Evolutionary conservation across 768 basidiomycete genomes (phyloP), one percentile per base, ranked within the genome.

Genomic region (Hypsizygus marmoreus): DNA sequence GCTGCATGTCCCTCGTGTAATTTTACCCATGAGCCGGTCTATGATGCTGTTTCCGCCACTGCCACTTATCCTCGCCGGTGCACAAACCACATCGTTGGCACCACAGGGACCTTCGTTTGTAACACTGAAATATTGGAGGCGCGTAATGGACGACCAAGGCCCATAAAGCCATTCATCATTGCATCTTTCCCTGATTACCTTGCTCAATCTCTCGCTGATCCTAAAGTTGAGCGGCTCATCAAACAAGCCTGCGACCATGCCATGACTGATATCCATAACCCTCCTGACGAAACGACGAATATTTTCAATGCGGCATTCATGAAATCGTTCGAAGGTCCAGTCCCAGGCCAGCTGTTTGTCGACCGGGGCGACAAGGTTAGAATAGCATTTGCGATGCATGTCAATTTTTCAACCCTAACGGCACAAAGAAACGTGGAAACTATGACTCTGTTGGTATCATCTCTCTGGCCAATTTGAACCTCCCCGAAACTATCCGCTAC

Each of bases 391-490:
- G n/a, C n/a, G n/a, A n/a, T n/a, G n/a, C n/a, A n/a, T n/a, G n/a
- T n/a, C n/a, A n/a, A n/a, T n/a, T n/a, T n/a, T n/a, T n/a, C n/a
- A n/a, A n/a, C n/a, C n/a, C n/a, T n/a, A n/a, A n/a, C n/a, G n/a
- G n/a, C n/a, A n/a, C n/a, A n/a, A n/a, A n/a, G n/a, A n/a, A n/a
- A n/a, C n/a, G n/a, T n/a, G n/a, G n/a, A n/a, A n/a, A n/a, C n/a
- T n/a, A n/a, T n/a, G n/a, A n/a, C n/a, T n/a, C n/a, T n/a, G n/a
- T n/a, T n/a, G n/a, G n/a, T n/a, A n/a, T n/a, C n/a, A n/a, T n/a
- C n/a, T n/a, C n/a, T 1, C 46, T 64, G 26, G 56, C 56, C 6
- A 61, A 60, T 36, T 45, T 71, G 2, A 71, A 68, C 33, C 55
- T 73, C 6, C 65, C 68, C 1, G 38, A 49, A 2, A 45, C 8